phyloP scores from a whole-genome alignment of 2,329 filamentous ascomycete genomes.

The Beauveria scarabaeidicola region DNA sequence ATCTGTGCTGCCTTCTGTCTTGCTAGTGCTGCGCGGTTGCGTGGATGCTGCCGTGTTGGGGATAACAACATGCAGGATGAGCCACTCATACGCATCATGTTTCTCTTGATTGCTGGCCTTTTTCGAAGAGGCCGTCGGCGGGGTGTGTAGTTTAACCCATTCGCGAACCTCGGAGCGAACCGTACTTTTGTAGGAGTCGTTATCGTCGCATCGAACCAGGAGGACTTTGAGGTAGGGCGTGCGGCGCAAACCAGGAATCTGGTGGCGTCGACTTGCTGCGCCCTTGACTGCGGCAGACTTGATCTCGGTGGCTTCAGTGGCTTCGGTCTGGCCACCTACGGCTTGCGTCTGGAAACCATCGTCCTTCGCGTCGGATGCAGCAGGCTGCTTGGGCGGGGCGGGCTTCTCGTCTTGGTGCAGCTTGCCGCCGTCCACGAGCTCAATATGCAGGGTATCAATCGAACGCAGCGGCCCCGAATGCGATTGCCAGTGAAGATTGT shows the following conservation, averaged over 20 bases:
- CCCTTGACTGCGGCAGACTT: conserved; percentile 24
- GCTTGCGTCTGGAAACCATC: conserved; percentile 55
- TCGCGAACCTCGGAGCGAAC: conserved; percentile 74
- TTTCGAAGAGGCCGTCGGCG: conserved; percentile 46
- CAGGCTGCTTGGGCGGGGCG: conserved; percentile 22
- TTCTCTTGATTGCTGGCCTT: conserved; percentile 66
- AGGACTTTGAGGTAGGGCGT: conserved; percentile 92
- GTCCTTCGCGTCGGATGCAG: conserved; percentile 31
- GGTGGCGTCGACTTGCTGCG: conserved; percentile 60
- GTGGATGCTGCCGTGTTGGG: conserved; percentile 76
- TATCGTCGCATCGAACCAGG: conserved; percentile 87
- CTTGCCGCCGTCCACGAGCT: conserved; percentile 59
- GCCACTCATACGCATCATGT: conserved; percentile 93
- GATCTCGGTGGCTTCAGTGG: conserved; percentile 31
- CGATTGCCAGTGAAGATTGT: conserved; percentile 95
- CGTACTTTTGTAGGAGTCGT: conserved; percentile 79
- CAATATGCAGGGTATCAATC: conserved; percentile 86
- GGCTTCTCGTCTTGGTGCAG: conserved; percentile 31
- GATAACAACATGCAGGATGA: conserved; percentile 85
- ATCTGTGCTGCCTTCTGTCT: conserved; percentile 51
- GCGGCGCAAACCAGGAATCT: conserved; percentile 86
- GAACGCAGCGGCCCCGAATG: conserved; percentile 84
- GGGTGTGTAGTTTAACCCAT: conserved; percentile 76
- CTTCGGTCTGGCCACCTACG: conserved; percentile 33
- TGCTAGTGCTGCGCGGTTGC: conserved; percentile 58